Percentiles rank a stretch among this genome's conserved stretches.
Evolutionary conservation across 148 eudicot genomes (phyloP).

Genomic region (Bassia scoparia): DNA sequence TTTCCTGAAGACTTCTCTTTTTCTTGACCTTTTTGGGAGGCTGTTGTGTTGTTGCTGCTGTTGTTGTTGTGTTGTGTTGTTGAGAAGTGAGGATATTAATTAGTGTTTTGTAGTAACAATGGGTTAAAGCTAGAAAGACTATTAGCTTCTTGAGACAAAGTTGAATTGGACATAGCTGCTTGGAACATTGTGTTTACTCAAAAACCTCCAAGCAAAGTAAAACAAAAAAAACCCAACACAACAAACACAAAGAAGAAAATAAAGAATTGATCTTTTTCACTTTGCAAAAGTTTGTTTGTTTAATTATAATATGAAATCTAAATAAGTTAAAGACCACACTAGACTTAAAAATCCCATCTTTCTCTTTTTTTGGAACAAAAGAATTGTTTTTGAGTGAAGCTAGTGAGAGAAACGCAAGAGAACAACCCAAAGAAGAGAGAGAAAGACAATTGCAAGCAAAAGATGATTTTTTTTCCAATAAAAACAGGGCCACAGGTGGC

Average conservation of each 20-base stretch:
- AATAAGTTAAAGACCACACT: constrained; percentile 22
- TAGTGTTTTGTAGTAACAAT: constrained; percentile 37
- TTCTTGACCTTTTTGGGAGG: constrained; percentile 62
- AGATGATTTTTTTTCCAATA: constrained; percentile 16
- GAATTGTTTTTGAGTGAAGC: neutral
- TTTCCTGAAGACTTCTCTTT: constrained; percentile 86
- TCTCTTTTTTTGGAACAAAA: neutral
- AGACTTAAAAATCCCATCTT: constrained; percentile 5
- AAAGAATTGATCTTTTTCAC: constrained; percentile 1
- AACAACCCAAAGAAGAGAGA: constrained; percentile 23
- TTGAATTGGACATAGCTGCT: constrained; percentile 56
- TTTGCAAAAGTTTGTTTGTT: constrained; percentile 20
- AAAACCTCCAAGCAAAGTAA: constrained; percentile 41
- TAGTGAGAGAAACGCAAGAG: constrained; percentile 17
- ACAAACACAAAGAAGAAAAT: neutral
- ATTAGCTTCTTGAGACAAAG: constrained; percentile 59
- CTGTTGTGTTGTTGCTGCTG: constrained; percentile 20
- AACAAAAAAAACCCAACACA: constrained; percentile 26
- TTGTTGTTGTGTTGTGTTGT: constrained; percentile 20
- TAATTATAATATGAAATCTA: constrained; percentile 23
- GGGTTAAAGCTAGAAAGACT: constrained; percentile 45
- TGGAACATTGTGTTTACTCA: constrained; percentile 49
- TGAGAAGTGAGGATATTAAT: constrained; percentile 22
- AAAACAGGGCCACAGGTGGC: constrained; percentile 26
- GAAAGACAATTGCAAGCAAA: constrained; percentile 13